Evolutionary conservation across 2,329 filamentous ascomycete genomes (phyloP), one percentile per base, ranked within the genome.

Genomic region (Neophaeococcomyces mojaviensis): DNA sequence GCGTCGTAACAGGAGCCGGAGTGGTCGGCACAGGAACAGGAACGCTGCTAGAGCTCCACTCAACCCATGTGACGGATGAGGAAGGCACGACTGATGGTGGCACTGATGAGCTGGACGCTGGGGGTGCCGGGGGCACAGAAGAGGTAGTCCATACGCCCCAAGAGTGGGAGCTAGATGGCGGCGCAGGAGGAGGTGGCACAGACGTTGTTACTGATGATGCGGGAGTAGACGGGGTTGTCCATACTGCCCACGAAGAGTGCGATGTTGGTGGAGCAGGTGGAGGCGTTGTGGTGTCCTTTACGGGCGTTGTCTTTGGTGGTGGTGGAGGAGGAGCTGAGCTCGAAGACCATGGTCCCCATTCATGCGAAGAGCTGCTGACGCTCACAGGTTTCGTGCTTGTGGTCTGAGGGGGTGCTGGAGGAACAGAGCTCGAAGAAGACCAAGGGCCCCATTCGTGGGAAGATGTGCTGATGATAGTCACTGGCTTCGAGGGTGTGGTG

Each of bases 191-290:
- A 18, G 48, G 44, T 44, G 15, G 24, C 32, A n/a, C 37, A 22
- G 37, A 40, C 13, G 34, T 36, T 26, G 40, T 45, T n/a, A 36
- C 38, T 20, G 41, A 20, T 41, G 30, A 33, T 15, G 49, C 15
- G 16, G 49, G 39, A 32, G 44, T 18, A 13, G 45, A 35, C 38
- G 46, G 26, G 13, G 48, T 20, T 20, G 51, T 49, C 43, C 43
- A 46, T n/a, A 39, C 43, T 6, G 22, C n/a, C 43, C 35, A 46
- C 6, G 43, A 46, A 10, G 18, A 36, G 22, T 19, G 26, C 28
- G 39, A 20, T 12, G 31, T 31, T 33, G 28, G n/a, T 20, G 45
- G 18, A 12, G 45, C 7, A 18, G 38, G 18, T 9, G 16, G 24
- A 7, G 35, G 35, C 5, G 20, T 26, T 26, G 39, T 31, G 10